Percentiles rank a stretch among this genome's conserved stretches.
phyloP scores from a whole-genome alignment of 495 filamentous ascomycete genomes.

The Neurospora sp. region DNA sequence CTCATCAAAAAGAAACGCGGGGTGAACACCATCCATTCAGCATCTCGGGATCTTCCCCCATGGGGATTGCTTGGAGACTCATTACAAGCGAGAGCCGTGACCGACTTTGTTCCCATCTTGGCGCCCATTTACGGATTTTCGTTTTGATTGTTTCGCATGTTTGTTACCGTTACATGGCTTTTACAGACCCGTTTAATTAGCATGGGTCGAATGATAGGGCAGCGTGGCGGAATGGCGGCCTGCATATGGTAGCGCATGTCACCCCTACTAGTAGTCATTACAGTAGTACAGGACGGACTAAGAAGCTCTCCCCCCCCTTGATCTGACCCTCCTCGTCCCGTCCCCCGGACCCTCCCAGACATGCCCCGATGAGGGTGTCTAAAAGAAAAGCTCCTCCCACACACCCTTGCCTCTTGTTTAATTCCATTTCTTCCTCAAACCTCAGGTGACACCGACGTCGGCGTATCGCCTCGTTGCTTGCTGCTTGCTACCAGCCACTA shows the following conservation, averaged over 20 bases:
- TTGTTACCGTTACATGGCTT: neutral
- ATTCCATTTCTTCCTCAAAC: neutral
- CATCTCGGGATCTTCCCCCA: neutral
- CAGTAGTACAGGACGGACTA: neutral
- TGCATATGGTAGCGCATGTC: neutral
- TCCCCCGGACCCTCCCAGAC: neutral
- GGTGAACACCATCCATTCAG: neutral
- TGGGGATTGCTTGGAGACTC: neutral
- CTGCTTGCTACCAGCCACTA: neutral
- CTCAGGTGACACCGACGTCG: neutral
- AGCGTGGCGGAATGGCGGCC: neutral
- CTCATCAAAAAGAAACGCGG: neutral
- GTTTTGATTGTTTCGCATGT: neutral
- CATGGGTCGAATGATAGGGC: neutral
- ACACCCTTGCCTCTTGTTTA: neutral
- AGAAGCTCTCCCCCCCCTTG: neutral
- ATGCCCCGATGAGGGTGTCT: conserved; percentile 2
- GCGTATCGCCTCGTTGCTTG: neutral
- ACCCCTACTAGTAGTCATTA: neutral
- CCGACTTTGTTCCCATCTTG: neutral
- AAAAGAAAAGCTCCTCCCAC: neutral
- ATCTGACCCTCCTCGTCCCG: neutral
- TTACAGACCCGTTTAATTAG: neutral
- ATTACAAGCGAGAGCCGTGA: neutral
- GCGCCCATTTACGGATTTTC: neutral